Conservation (phyloP, 768 basidiomycete genomes). For the Suillus placidus region DNA sequence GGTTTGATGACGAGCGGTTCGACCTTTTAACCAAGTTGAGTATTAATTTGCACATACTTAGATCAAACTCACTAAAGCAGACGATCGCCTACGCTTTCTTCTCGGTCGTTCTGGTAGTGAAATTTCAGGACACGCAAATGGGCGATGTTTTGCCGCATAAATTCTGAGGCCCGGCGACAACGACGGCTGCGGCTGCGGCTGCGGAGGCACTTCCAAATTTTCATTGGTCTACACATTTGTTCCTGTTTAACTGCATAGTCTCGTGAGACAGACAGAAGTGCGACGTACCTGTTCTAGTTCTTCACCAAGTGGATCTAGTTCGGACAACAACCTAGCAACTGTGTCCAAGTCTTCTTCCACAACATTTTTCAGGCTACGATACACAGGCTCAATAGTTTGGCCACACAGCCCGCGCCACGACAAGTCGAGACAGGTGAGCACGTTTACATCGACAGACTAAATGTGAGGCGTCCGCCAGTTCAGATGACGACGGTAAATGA, state of each 20-base stretch:
- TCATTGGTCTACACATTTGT: not conserved
- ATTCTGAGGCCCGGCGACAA: not conserved
- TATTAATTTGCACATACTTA: not conserved
- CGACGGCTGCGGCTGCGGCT: conserved; percentile 4
- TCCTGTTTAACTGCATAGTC: not conserved
- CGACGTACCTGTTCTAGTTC: conserved; percentile 20
- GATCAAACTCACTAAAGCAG: conserved; percentile 11
- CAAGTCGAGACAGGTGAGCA: conserved; percentile 14
- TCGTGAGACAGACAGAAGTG: not conserved
- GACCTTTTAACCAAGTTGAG: conserved; percentile 10
- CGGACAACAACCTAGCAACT: conserved; percentile 45
- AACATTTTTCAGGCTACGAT: conserved; percentile 36
- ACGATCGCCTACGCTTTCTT: conserved; percentile 20
- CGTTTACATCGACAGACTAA: conserved; percentile 19
- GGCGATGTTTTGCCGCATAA: conserved; percentile 5
- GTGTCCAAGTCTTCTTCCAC: conserved; percentile 43
- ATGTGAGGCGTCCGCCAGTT: not conserved
- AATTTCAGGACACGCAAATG: not conserved
- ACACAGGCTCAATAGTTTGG: conserved; percentile 37
- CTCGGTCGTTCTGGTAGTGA: conserved; percentile 9
- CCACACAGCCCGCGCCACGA: conserved; percentile 36
- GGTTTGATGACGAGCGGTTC: conserved; percentile 35
- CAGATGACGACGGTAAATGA: not conserved
- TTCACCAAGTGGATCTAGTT: conserved; percentile 36
- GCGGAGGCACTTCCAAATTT: not conserved